These are phyloP conservation scores for Mycena venus DNA, from an alignment of 768 basidiomycete species.

Conservation along the genomic window DNA sequence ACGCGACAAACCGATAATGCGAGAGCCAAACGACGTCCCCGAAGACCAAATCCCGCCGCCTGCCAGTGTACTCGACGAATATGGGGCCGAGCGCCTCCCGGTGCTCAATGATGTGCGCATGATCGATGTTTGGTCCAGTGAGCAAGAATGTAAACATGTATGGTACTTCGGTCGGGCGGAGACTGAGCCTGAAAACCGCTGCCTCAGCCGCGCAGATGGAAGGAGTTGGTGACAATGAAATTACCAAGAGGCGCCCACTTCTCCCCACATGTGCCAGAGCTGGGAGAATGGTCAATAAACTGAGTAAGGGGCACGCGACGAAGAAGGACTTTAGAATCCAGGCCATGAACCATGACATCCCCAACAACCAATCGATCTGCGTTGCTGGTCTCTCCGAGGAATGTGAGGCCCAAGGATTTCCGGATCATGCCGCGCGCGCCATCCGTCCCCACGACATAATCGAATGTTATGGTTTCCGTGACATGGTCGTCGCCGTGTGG, in stretches of 20 bases:
- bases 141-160: slow-evolving; percentile 48
- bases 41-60: slow-evolving; percentile 40
- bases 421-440: slow-evolving; percentile 45
- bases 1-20: slow-evolving; percentile 34
- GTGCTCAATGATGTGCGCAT: slow-evolving; percentile 26
- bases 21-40: slow-evolving; percentile 39
- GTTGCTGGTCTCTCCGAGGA: slow-evolving; percentile 47
- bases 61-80: slow-evolving; percentile 33
- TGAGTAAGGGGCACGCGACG: neutral
- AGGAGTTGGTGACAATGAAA: slow-evolving; percentile 17
- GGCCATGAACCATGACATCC: slow-evolving; percentile 56
- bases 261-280: slow-evolving; percentile 66
- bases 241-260: slow-evolving; percentile 48
- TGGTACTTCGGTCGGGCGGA: slow-evolving; percentile 49
- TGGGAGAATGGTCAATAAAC: slow-evolving; percentile 25
- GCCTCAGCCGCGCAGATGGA: neutral
- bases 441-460: slow-evolving; percentile 41
- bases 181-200: slow-evolving; percentile 39
- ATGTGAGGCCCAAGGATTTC: slow-evolving; percentile 40
- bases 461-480: slow-evolving; percentile 28
- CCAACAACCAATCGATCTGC: slow-evolving; percentile 41
- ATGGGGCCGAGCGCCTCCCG: slow-evolving; percentile 33
- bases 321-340: slow-evolving; percentile 54
- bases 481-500: slow-evolving; percentile 11
- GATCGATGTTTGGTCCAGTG: slow-evolving; percentile 41